Conservation (phyloP, 805 yeast genomes). For the Cyberlindnera nakhonratchasimensis region DNA sequence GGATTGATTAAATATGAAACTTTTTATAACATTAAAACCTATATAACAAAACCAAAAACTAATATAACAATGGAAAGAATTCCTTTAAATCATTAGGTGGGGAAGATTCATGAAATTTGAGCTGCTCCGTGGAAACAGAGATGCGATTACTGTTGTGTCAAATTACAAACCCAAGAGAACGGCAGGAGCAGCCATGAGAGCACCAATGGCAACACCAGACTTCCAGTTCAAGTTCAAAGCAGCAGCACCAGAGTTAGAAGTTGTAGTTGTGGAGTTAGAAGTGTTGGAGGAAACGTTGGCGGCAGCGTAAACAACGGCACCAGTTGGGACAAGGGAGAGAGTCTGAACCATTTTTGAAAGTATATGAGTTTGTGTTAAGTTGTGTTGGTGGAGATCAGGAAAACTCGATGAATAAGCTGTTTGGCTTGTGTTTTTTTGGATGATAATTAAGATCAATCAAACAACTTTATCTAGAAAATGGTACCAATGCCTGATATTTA, state of each 20-base stretch:
- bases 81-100: slow-evolving; percentile 2
- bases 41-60: slow-evolving; percentile 4
- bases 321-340: slow-evolving; percentile 28
- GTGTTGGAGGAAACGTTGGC: slow-evolving; percentile 5
- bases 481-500: neutral
- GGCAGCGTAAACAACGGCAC: slow-evolving; percentile 29
- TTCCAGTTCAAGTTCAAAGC: slow-evolving; percentile 38
- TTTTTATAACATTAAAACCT: neutral
- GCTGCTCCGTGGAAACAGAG: neutral
- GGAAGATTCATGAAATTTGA: neutral
- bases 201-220: slow-evolving; percentile 37
- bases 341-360: slow-evolving; percentile 20
- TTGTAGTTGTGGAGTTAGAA: slow-evolving; percentile 15
- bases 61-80: slow-evolving; percentile 2
- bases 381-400: neutral
- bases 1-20: neutral
- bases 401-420: neutral
- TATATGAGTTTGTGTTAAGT: slow-evolving; percentile 4
- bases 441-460: neutral
- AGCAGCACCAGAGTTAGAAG: slow-evolving; percentile 30
- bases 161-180: slow-evolving; percentile 24
- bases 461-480: neutral
- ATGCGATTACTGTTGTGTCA: neutral
- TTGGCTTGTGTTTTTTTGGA: neutral
- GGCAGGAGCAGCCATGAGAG: slow-evolving; percentile 37